Conservation (phyloP, 768 basidiomycete species). For the Russula compacta region DNA sequence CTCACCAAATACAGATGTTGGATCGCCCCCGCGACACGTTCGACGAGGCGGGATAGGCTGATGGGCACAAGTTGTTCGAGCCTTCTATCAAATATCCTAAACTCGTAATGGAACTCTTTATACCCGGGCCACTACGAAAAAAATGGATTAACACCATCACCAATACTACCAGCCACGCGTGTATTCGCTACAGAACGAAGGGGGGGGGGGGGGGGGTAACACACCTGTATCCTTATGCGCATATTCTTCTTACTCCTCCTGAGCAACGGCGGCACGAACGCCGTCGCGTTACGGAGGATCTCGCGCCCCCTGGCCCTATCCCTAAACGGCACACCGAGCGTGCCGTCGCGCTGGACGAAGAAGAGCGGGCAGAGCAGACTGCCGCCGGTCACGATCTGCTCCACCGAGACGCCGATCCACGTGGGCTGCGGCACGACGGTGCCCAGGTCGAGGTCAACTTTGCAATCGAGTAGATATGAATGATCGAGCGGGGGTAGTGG, state of each 20-base stretch:
- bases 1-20: not conserved
- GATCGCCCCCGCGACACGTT: not conserved
- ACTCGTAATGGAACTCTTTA: conserved; percentile 3
- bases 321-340: conserved; percentile 5
- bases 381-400: not conserved
- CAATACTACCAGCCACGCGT: not conserved
- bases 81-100: conserved; percentile 3
- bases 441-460: not conserved
- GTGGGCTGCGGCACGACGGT: conserved; percentile 11
- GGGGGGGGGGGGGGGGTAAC: not conserved
- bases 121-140: conserved; percentile 10
- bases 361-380: not conserved
- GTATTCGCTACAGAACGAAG: too few relatives aligned
- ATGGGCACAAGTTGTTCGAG: not conserved
- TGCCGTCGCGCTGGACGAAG: conserved; percentile 1
- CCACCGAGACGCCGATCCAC: not conserved
- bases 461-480: not conserved
- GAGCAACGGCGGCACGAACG: not conserved
- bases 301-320: not conserved
- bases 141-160: not conserved
- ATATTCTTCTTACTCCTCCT: not conserved
- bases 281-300: not conserved
- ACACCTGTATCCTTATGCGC: conserved; percentile 2
- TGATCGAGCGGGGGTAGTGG: not conserved
- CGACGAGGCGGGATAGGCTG: not conserved